Conservation (phyloP, 2,329 filamentous ascomycete genomes). For the Paecilomyces dactylethromorphus region DNA sequence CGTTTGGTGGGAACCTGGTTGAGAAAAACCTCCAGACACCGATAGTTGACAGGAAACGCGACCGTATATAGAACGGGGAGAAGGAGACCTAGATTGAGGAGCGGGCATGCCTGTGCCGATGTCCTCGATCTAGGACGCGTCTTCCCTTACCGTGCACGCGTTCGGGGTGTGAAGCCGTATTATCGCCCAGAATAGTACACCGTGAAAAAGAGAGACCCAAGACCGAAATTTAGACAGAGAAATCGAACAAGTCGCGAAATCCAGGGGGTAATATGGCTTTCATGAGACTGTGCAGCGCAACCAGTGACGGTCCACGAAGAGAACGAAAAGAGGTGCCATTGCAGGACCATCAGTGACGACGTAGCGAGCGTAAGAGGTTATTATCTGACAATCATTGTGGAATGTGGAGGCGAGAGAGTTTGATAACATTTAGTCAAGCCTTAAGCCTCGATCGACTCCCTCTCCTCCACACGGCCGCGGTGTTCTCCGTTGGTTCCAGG, state of each 20-base stretch:
- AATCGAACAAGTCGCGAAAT: not conserved
- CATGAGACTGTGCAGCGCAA: not conserved
- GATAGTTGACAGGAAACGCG: too few species aligned
- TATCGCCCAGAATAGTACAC: not conserved
- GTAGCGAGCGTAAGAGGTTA: not conserved
- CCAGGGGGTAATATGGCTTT: not conserved
- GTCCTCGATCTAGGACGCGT: too few species aligned
- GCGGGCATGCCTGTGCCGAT: too few species aligned
- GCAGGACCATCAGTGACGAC: not conserved
- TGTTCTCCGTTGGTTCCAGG: conserved; percentile 21
- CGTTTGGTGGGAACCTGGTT: not conserved
- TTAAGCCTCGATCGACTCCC: conserved; percentile 11
- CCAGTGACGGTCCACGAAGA: not conserved
- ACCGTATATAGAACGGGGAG: too few species aligned
- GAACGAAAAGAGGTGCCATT: not conserved
- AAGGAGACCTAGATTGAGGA: too few species aligned
- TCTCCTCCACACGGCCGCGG: conserved; percentile 30
- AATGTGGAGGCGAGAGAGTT: not conserved
- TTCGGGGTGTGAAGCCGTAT: too few species aligned
- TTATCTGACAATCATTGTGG: not conserved
- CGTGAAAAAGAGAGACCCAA: not conserved
- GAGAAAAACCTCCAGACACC: too few species aligned
- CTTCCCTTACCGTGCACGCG: too few species aligned
- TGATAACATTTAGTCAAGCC: not conserved
- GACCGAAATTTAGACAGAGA: not conserved